Evolutionary conservation across 495 filamentous ascomycete species (phyloP).

Genomic region (Echria macrotheca): DNA sequence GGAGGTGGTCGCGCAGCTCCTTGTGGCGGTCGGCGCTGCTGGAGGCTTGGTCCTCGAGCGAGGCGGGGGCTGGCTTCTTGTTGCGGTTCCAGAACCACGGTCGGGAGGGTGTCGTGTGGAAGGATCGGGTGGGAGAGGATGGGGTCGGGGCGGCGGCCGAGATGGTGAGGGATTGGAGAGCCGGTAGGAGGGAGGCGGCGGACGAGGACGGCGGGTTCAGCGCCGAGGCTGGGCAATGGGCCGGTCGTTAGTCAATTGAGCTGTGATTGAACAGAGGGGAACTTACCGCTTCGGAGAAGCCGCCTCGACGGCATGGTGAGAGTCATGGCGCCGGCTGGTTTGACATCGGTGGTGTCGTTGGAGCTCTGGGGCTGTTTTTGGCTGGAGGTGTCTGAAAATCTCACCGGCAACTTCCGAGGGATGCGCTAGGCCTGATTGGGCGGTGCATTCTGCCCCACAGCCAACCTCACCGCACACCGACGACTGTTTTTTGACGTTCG

Average conservation of each 20-base stretch:
- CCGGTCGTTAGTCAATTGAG: neutral
- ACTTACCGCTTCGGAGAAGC: constrained; percentile 36
- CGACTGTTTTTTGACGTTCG: no score
- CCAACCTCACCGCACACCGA: no score
- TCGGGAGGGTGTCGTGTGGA: constrained; percentile 29
- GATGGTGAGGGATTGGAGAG: constrained; percentile 23
- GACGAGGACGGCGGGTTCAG: constrained; percentile 12
- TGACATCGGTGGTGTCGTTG: constrained; percentile 18
- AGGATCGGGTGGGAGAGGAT: constrained; percentile 16
- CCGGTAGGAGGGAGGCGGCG: constrained; percentile 17
- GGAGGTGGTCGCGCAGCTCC: constrained; percentile 27
- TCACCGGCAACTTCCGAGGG: constrained; percentile 23
- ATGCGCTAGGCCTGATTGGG: constrained; percentile 10
- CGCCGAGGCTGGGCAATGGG: constrained; percentile 9
- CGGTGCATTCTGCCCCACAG: no score
- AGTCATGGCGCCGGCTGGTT: constrained; percentile 35
- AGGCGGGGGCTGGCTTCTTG: constrained; percentile 4
- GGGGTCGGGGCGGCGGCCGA: neutral
- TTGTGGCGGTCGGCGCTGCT: constrained; percentile 24
- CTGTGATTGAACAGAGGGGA: neutral
- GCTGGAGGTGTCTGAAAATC: constrained; percentile 16
- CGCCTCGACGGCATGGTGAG: constrained; percentile 40
- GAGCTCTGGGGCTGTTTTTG: neutral
- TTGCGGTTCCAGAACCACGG: constrained; percentile 27
- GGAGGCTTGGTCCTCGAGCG: constrained; percentile 4